These are phyloP conservation scores for Herpetomonas samuelpessoai DNA, from an alignment of 208 protist genomes.

Conservation along the genomic window DNA sequence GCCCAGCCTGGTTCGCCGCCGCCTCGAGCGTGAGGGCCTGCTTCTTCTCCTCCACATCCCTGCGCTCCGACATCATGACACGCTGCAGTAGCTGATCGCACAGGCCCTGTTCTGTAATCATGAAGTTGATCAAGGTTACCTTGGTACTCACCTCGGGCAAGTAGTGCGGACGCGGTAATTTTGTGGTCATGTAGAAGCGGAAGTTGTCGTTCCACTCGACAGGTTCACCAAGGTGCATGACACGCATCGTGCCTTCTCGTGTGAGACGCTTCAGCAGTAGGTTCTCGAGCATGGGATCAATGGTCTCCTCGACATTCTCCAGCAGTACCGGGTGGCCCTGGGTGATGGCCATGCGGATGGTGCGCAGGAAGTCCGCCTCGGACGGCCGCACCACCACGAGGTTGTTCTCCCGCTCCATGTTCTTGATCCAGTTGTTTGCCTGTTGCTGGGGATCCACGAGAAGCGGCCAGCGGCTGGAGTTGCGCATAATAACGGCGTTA, in stretches of 20 bases:
- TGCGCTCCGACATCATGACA: constrained; percentile 93
- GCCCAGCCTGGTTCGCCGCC: constrained; percentile 84
- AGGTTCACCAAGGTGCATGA: constrained; percentile 96
- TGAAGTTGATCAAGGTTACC: constrained; percentile 97
- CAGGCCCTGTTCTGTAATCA: constrained; percentile 95
- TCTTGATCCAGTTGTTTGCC: constrained; percentile 95
- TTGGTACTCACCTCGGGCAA: constrained; percentile 97
- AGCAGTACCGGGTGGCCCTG: constrained; percentile 94
- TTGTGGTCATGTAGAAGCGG: constrained; percentile 98
- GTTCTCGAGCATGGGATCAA: constrained; percentile 98
- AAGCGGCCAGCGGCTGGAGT: constrained; percentile 90
- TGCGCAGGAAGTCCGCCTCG: constrained; percentile 80
- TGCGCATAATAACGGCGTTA: constrained; percentile 93
- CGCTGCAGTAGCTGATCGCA: constrained; percentile 96
- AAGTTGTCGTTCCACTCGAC: constrained; percentile 96
- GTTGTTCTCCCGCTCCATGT: constrained; percentile 83
- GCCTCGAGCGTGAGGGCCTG: constrained; percentile 91
- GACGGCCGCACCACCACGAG: constrained; percentile 84
- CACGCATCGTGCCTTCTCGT: constrained; percentile 79
- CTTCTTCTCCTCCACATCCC: constrained; percentile 96
- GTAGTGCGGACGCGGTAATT: constrained; percentile 97
- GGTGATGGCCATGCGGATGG: constrained; percentile 91
- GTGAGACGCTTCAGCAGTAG: constrained; percentile 94
- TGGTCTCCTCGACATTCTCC: constrained; percentile 95
- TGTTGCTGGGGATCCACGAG: constrained; percentile 95